Evolutionary conservation across 495 filamentous ascomycete genomes (phyloP).

Genomic region (Paragyromitra xinjiangensis): DNA sequence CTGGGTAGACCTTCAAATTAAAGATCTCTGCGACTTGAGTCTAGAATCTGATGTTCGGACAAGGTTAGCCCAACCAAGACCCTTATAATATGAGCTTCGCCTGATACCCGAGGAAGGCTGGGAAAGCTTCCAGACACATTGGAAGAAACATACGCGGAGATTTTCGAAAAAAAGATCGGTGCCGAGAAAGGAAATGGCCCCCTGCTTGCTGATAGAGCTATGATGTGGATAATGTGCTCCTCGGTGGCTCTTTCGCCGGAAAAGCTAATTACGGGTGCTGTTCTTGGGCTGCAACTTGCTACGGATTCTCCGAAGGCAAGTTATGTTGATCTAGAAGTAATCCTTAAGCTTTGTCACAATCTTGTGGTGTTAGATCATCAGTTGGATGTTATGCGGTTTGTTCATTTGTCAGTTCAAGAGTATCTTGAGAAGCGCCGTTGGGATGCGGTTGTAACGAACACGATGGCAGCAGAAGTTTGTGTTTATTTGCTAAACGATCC

Average conservation of each 20-base stretch:
- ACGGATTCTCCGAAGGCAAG: background rate
- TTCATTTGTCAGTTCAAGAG: constrained; percentile 29
- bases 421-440: constrained; percentile 15
- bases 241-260: background rate
- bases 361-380: constrained; percentile 28
- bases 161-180: constrained; percentile 45
- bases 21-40: constrained; percentile 54
- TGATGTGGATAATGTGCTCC: constrained; percentile 35
- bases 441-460: background rate
- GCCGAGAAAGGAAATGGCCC: constrained; percentile 1
- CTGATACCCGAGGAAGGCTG: constrained; percentile 13
- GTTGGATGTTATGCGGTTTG: constrained; percentile 12
- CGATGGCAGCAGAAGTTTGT: constrained; percentile 19
- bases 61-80: background rate
- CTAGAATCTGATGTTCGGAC: constrained; percentile 44
- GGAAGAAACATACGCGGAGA: constrained; percentile 51
- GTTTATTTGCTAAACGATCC: constrained; percentile 1
- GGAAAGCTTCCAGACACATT: constrained; percentile 55
- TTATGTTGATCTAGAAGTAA: background rate
- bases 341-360: constrained; percentile 25
- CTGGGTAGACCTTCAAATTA: constrained; percentile 59
- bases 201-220: background rate
- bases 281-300: background rate
- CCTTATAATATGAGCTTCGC: background rate
- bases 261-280: constrained; percentile 4